phyloP scores from a whole-genome alignment of 331 rosid genomes.

The Telfairia occidentalis region DNA sequence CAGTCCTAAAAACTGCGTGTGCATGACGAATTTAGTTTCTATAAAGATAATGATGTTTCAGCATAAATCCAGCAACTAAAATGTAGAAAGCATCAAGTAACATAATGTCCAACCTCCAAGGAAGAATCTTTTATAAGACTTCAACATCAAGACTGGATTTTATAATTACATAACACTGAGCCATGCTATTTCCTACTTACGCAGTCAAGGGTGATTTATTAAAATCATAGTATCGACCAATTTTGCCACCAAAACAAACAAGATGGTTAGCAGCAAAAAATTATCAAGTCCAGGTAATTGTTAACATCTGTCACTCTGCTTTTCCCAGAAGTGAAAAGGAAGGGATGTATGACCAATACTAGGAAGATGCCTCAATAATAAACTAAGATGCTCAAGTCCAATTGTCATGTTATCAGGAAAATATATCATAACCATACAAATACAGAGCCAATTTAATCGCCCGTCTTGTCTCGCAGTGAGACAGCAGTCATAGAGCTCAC shows the following conservation, averaged over 20 bases:
- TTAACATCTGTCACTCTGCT: neutral
- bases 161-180: neutral
- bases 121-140: neutral
- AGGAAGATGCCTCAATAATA: neutral
- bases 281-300: neutral
- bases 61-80: neutral
- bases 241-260: neutral
- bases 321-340: neutral
- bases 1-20: constrained; percentile 75
- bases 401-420: neutral
- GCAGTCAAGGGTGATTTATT: neutral
- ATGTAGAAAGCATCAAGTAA: neutral
- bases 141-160: neutral
- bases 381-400: neutral
- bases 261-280: neutral
- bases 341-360: neutral
- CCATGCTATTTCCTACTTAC: neutral
- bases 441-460: neutral
- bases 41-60: neutral
- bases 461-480: neutral
- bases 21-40: constrained; percentile 5
- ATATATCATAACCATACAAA: neutral
- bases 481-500: neutral
- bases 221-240: neutral
- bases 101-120: neutral